phyloP scores from a whole-genome alignment of 2,329 filamentous ascomycete genomes.

The Ceratocystis harringtonii region DNA sequence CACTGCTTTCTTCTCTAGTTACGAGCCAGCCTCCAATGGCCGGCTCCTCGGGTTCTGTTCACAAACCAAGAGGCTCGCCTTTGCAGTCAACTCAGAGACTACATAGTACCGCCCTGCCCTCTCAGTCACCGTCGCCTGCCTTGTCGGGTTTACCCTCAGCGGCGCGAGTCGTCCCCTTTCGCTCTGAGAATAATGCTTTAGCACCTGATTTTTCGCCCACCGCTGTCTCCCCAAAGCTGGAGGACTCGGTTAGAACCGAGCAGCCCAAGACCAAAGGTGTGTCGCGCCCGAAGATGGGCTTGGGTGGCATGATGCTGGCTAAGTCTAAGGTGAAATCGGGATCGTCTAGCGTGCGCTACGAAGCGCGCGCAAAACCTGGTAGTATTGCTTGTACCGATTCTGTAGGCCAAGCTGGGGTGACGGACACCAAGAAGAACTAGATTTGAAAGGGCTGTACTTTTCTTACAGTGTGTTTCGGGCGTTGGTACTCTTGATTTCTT shows the following conservation, averaged over 20 bases:
- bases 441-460: not conserved
- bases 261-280: not conserved
- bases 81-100: not conserved
- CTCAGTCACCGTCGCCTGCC: not conserved
- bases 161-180: not conserved
- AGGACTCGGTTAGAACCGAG: not conserved
- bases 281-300: not conserved
- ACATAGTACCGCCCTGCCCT: not conserved
- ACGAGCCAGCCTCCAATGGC: not conserved
- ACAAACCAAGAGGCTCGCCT: not conserved
- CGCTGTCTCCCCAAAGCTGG: not conserved
- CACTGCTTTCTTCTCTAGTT: not conserved
- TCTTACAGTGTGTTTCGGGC: not conserved
- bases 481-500: not conserved
- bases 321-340: not conserved
- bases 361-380: not conserved
- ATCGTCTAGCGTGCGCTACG: not conserved
- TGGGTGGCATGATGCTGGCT: not conserved
- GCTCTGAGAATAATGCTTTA: not conserved
- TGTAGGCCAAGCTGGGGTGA: not conserved
- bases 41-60: not conserved
- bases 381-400: not conserved
- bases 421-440: not conserved
- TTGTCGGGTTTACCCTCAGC: not conserved
- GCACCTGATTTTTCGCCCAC: not conserved